Evolutionary conservation across 2,329 filamentous ascomycete species (phyloP), one percentile per base, ranked within the genome.

Genomic region (Colletotrichum sp.): DNA sequence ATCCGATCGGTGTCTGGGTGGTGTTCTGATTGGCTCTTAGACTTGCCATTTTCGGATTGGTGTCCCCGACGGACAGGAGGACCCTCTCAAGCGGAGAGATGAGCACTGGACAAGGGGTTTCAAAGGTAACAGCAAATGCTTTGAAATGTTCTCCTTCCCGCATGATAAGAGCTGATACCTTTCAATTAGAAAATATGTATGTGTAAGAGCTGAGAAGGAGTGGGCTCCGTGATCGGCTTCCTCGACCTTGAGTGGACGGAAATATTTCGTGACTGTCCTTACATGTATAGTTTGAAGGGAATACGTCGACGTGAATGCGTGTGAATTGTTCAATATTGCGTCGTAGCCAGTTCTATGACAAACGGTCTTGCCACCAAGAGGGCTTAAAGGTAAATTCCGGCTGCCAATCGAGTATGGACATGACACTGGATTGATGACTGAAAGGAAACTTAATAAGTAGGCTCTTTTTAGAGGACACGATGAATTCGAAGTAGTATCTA

Each of bases 231-330:
- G 9, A n/a, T 44, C 39, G 39, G 39, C 8, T 44, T 44, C 39
- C 18, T 44, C 18, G 39, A 44, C 39, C 18, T 44, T 3, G 39
- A 44, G 39, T 12, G 10, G 9, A 44, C 2, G 8, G 18, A 2
- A n/a, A 4, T n/a, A 10, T n/a, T 44, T 12, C 9, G 18, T 44
- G 39, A n/a, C 39, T 44, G 39, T 44, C 39, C 18, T 44, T 10
- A n/a, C 18, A 0, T n/a, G 3, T 44, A 3, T 1, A 1, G 1
- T 44, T 10, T 12, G 39, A 44, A 44, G 18, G 2, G 18, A 1
- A 10, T 10, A 44, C 9, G 39, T 44, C 5, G 39, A 44, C 3
- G 39, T 44, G 39, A 44, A 44, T 1, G 16, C 18, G n/a, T 44
- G 39, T n/a, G 9, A 44, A 44, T n/a, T 6, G 18, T 44, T n/a